Evolutionary conservation across 345 rosid genomes (phyloP).

Genomic region (Sonneratia caseolaris): DNA sequence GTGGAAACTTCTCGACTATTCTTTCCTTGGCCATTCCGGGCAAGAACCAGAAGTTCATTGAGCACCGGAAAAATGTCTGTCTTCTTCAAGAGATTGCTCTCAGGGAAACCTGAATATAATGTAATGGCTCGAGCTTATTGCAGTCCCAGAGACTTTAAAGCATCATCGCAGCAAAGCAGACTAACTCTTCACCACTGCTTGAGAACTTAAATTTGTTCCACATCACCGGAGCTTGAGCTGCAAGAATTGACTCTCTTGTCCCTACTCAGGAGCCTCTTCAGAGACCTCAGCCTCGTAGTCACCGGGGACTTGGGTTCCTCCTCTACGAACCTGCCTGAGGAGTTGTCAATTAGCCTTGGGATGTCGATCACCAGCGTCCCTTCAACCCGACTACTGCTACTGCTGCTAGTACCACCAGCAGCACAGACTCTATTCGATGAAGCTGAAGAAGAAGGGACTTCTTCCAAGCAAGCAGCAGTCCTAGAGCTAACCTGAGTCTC

Average conservation of each 20-base stretch:
- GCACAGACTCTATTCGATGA: constrained; percentile 6
- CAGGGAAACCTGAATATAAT: not conserved
- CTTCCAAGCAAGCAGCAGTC: constrained; percentile 32
- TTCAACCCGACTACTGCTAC: not conserved
- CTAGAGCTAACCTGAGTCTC: constrained; percentile 55
- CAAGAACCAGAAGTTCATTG: constrained; percentile 1
- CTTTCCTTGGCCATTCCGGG: not conserved
- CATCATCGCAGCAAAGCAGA: not conserved
- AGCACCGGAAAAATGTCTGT: not conserved
- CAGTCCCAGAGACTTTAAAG: not conserved
- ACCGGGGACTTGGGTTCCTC: constrained; percentile 66
- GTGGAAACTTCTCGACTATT: not conserved
- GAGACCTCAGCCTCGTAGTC: constrained; percentile 64
- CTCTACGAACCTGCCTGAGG: constrained; percentile 24
- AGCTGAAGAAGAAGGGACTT: constrained; percentile 26
- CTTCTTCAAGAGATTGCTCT: not conserved
- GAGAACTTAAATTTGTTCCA: constrained; percentile 9
- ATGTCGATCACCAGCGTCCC: constrained; percentile 45
- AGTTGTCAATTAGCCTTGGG: constrained; percentile 19
- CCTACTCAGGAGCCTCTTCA: constrained; percentile 74
- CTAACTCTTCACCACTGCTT: not conserved
- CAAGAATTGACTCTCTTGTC: constrained; percentile 51
- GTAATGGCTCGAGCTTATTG: not conserved
- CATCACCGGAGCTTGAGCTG: constrained; percentile 35
- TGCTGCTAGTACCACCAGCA: not conserved